phyloP scores from a whole-genome alignment of 208 protist genomes.

The Leishmania major region DNA sequence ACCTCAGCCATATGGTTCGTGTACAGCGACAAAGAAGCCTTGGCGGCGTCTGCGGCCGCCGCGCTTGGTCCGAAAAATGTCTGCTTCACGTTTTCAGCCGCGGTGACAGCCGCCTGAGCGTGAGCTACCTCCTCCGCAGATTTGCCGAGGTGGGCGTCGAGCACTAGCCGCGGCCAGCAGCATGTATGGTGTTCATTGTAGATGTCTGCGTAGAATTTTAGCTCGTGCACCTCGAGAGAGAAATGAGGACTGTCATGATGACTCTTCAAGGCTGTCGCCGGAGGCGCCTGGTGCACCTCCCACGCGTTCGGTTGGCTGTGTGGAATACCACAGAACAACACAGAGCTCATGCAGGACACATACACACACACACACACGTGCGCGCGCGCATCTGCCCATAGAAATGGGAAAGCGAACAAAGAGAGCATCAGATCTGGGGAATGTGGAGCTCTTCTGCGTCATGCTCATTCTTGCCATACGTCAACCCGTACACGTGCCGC shows the following conservation, averaged over 20 bases:
- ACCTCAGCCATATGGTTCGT: not conserved
- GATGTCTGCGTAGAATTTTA: conserved; percentile 26
- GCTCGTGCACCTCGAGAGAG: conserved; percentile 9
- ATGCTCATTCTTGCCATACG: not conserved
- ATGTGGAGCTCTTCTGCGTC: not conserved
- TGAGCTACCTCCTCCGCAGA: conserved; percentile 6
- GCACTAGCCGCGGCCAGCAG: conserved; percentile 64
- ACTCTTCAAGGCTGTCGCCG: not conserved
- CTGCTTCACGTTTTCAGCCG: not conserved
- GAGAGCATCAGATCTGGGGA: not conserved
- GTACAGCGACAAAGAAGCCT: not conserved
- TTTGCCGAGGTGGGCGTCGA: conserved; percentile 33
- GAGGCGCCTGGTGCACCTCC: conserved; percentile 9
- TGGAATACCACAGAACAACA: conserved; percentile 26
- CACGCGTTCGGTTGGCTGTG: conserved; percentile 16
- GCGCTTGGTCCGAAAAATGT: not conserved
- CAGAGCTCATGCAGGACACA: not conserved
- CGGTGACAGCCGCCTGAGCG: not conserved
- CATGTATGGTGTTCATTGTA: conserved; percentile 51
- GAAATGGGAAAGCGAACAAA: not conserved
- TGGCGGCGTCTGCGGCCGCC: not conserved
- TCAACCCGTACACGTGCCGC: not conserved
- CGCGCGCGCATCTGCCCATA: not conserved
- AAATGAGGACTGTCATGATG: not conserved
- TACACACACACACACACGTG: not conserved